Conservation (phyloP, 2,329 filamentous ascomycete genomes). For the Orbilia javanica region DNA sequence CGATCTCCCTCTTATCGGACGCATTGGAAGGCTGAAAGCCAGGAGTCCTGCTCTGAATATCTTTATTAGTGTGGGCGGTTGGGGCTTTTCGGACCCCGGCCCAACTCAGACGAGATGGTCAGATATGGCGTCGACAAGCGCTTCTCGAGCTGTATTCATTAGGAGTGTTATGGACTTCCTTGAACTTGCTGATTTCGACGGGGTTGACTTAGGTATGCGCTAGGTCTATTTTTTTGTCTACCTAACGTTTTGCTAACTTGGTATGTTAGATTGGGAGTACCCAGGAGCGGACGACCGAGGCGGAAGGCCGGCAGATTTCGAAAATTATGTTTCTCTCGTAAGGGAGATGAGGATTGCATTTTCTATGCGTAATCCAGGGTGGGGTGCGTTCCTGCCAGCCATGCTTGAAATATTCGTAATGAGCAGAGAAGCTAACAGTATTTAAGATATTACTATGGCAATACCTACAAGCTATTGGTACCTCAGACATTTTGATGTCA, state of each 20-base stretch:
- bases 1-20: constrained; percentile 61
- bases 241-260: no score
- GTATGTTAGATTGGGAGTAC: constrained; percentile 66
- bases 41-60: constrained; percentile 63
- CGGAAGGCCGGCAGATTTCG: neutral
- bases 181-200: constrained; percentile 66
- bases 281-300: constrained; percentile 64
- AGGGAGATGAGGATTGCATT: neutral
- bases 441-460: neutral
- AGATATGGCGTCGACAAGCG: constrained; percentile 56
- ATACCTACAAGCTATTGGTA: constrained; percentile 39
- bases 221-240: no score
- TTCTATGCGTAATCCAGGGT: neutral
- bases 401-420: neutral
- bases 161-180: constrained; percentile 22
- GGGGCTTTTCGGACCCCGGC: constrained; percentile 65
- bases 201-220: constrained; percentile 65
- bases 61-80: constrained; percentile 67
- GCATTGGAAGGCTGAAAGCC: constrained; percentile 64
- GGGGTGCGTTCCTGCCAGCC: neutral
- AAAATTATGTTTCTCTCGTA: neutral
- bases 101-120: constrained; percentile 61
- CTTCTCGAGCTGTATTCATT: constrained; percentile 65
- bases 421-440: neutral
- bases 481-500: constrained; percentile 32